Evolutionary conservation across 805 yeast genomes (phyloP).

Genomic region (Pichia californica): DNA sequence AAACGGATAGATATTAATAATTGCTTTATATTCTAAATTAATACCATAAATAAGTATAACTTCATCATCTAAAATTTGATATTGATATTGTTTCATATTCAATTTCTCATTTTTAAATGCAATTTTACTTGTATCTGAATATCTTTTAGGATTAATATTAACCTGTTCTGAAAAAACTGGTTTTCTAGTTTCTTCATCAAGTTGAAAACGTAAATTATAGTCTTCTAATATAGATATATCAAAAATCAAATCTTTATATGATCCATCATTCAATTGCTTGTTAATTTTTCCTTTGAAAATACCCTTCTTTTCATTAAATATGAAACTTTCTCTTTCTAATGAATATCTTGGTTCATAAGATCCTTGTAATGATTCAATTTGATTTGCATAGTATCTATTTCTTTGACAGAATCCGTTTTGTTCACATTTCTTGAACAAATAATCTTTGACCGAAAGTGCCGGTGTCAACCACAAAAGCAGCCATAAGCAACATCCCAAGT

Average conservation of each 20-base stretch:
- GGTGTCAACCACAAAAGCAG: background rate
- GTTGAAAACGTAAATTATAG: constrained; percentile 51
- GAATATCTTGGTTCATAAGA: constrained; percentile 34
- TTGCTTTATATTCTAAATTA: constrained; percentile 33
- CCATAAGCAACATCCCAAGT: background rate
- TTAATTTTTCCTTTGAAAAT: constrained; percentile 39
- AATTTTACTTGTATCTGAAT: constrained; percentile 53
- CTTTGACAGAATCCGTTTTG: constrained; percentile 80
- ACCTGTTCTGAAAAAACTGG: constrained; percentile 1
- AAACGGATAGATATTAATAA: constrained; percentile 42
- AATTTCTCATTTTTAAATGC: constrained; percentile 34
- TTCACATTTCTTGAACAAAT: constrained; percentile 68
- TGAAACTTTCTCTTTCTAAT: constrained; percentile 32
- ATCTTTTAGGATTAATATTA: constrained; percentile 40
- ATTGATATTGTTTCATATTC: constrained; percentile 18
- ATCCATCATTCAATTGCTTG: constrained; percentile 39
- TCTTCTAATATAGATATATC: constrained; percentile 49
- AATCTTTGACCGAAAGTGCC: constrained; percentile 46
- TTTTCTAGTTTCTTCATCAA: constrained; percentile 54
- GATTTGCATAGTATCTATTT: constrained; percentile 59
- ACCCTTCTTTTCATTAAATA: constrained; percentile 25
- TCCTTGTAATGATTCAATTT: constrained; percentile 24
- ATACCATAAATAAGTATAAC: constrained; percentile 32
- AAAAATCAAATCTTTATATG: constrained; percentile 46
- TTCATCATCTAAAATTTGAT: constrained; percentile 18